Evolutionary conservation across 140 eudicot species (phyloP).

Genomic region (Flaveria floridana): DNA sequence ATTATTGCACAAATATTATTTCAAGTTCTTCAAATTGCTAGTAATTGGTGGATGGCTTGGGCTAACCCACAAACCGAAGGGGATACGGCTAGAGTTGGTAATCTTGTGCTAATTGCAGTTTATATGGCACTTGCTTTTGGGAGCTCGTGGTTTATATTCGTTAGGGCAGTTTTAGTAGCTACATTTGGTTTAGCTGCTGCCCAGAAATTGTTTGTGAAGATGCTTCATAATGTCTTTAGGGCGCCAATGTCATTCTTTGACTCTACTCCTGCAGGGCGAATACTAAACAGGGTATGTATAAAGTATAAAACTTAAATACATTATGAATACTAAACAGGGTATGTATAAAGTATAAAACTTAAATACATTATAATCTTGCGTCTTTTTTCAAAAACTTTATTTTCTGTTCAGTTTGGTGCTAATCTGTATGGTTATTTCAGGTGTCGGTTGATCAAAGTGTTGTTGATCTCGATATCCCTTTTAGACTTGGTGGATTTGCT

Average conservation of each 20-base stretch:
- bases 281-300: conserved; percentile 74
- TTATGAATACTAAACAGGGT: conserved; percentile 79
- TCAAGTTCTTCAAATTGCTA: conserved; percentile 87
- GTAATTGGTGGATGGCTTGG: conserved; percentile 99
- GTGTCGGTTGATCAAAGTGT: conserved; percentile 93
- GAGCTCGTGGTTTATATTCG: conserved; percentile 74
- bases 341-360: conserved; percentile 20
- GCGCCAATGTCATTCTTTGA: conserved; percentile 99
- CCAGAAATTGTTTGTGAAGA: conserved; percentile 68
- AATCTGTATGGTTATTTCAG: conserved; percentile 40
- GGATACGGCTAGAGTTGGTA: conserved; percentile 58
- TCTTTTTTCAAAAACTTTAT: conserved; percentile 7
- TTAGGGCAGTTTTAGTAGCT: conserved; percentile 86
- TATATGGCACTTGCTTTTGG: conserved; percentile 97
- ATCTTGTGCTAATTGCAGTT: conserved; percentile 61
- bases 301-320: not conserved
- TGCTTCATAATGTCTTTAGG: conserved; percentile 71
- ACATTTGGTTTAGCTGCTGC: conserved; percentile 86
- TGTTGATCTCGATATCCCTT: conserved; percentile 92
- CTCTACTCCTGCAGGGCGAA: conserved; percentile 94
- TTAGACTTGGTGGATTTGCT: conserved; percentile 94
- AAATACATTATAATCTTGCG: not conserved
- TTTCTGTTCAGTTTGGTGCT: not conserved
- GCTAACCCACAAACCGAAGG: conserved; percentile 92
- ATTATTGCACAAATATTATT: conserved; percentile 71